Percentiles rank a stretch among this genome's conserved stretches.
Conservation (phyloP, 2,329 filamentous ascomycete genomes). For the Pestalotiopsis sp. region DNA sequence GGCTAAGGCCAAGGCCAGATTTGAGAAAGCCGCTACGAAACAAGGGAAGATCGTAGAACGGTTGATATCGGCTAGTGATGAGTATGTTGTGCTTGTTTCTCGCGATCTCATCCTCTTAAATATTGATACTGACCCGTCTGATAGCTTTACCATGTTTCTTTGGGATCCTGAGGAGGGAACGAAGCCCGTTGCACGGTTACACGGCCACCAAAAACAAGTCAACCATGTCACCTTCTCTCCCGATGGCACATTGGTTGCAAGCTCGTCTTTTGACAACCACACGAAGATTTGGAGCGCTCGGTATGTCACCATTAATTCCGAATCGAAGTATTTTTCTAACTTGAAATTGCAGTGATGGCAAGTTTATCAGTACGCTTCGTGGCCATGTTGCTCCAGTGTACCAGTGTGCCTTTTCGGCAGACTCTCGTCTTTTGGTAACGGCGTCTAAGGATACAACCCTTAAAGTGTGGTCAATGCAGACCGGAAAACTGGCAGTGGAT, state of each 20-base stretch:
- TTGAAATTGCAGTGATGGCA: conserved; percentile 55
- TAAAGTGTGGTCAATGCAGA: conserved; percentile 87
- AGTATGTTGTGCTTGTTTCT: conserved; percentile 38
- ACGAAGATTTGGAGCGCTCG: conserved; percentile 88
- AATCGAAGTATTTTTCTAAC: not conserved
- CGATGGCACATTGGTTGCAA: conserved; percentile 85
- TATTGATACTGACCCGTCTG: not conserved
- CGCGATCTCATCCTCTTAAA: no score
- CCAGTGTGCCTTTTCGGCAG: conserved; percentile 88
- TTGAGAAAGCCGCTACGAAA: conserved; percentile 81
- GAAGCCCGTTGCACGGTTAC: conserved; percentile 84
- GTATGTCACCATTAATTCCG: conserved; percentile 39
- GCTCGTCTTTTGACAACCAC: conserved; percentile 90
- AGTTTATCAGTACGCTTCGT: conserved; percentile 84
- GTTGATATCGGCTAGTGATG: conserved; percentile 88
- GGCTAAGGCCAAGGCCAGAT: conserved; percentile 77
- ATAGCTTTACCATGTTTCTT: conserved; percentile 82
- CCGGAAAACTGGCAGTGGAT: conserved; percentile 78
- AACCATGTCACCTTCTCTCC: conserved; percentile 96
- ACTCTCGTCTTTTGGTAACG: conserved; percentile 71
- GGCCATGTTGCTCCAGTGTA: conserved; percentile 92
- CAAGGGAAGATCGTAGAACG: conserved; percentile 80
- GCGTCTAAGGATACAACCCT: conserved; percentile 90
- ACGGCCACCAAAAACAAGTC: conserved; percentile 90
- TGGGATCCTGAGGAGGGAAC: conserved; percentile 82